Evolutionary conservation across 805 yeast genomes (phyloP), one percentile per base, ranked within the genome.

Genomic region (Starmerella bombi): DNA sequence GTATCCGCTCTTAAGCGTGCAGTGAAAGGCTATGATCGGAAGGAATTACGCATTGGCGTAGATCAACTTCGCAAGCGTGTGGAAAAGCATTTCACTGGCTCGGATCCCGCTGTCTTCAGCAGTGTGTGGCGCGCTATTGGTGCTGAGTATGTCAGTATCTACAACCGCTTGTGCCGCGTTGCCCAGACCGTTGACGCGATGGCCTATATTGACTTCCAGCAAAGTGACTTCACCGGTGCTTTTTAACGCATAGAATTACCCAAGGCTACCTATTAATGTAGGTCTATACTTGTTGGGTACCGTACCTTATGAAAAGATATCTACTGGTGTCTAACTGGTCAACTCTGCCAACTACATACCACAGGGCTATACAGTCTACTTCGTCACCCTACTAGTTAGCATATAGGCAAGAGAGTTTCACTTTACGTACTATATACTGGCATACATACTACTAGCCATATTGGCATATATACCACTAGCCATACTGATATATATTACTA

Each of bases 51-150:
- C 20, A 54, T 61, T 25, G 70, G 75, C 22, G 72, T 79, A 5
- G 67, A 66, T 6, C 72, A 70, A 15, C 62, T 81, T 25, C 71
- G 72, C 36, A 60, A 64, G 34, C 72, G 74, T 35, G 68, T 86
- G 40, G 70, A 70, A 23, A 61, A 64, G 38, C 80, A 81, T 51
- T 72, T 75, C 44, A 36, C 36, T 10, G 56, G 48, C 17, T 42
- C 52, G 7, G 57, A 50, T 29, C 34, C 39, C 1, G 40, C 36
- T 2, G 50, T 53, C 3, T 36, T 44, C 19, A 40, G 34, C 17
- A 50, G 37, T 22, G 66, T 83, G 41, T 78, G 94, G 91, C 64
- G 68, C 14, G 75, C 80, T 16, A 60, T 81, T 43, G 83, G 78
- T 49, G 75, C 73, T 17, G 73, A 74, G 46, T 77, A 75, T 49